Evolutionary conservation across 2,329 filamentous ascomycete species (phyloP).

Genomic region (Cordyceps fumosorosea): DNA sequence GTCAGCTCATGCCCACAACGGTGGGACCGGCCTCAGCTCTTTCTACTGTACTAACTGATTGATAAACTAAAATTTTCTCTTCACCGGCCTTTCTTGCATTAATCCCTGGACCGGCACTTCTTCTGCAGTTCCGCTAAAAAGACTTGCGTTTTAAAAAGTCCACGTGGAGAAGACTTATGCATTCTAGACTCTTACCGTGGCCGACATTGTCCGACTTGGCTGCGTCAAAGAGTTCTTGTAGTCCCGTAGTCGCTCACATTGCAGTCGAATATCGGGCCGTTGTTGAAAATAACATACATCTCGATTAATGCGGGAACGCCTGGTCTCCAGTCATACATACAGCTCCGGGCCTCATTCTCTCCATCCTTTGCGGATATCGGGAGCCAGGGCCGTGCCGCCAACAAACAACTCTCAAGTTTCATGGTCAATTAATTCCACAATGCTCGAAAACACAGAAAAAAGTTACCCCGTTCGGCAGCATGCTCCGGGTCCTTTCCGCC

Average conservation of each 20-base stretch:
- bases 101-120: background rate
- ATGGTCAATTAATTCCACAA: slow-evolving; percentile 29
- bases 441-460: slow-evolving; percentile 25
- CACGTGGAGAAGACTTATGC: background rate
- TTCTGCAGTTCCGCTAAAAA: slow-evolving; percentile 2
- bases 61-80: slow-evolving; percentile 4
- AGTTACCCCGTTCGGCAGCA: slow-evolving; percentile 18
- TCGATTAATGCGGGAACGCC: slow-evolving; percentile 43
- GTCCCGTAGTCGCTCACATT: background rate
- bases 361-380: background rate
- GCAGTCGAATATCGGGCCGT: background rate
- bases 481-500: background rate
- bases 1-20: background rate
- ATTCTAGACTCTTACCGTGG: slow-evolving; percentile 2
- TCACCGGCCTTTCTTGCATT: background rate
- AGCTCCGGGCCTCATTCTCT: slow-evolving; percentile 13
- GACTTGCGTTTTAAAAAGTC: background rate
- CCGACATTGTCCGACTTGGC: slow-evolving; percentile 4
- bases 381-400: slow-evolving; percentile 18
- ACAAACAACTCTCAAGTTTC: slow-evolving; percentile 24
- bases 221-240: background rate
- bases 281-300: slow-evolving; percentile 22
- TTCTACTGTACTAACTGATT: background rate
- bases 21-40: background rate
- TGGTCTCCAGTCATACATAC: slow-evolving; percentile 41